Conservation (phyloP, 2,329 filamentous ascomycete genomes). For the Pleurostoma richardsiae region DNA sequence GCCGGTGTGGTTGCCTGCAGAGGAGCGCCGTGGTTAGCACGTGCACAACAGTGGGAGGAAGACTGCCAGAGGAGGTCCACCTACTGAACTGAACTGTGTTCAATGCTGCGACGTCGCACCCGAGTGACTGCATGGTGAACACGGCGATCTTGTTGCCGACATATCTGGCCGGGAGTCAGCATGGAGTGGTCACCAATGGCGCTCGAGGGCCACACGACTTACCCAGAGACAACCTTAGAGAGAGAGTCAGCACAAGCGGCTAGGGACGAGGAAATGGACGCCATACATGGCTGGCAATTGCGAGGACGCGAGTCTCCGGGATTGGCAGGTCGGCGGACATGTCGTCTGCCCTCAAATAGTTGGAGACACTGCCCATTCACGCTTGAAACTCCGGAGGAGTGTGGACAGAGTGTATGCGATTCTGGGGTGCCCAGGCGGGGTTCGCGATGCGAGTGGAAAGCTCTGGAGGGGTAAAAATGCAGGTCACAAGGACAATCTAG, state of each 20-base stretch:
- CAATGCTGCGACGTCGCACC: slow-evolving; percentile 87
- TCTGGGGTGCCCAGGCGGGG: no score
- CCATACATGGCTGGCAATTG: slow-evolving; percentile 91
- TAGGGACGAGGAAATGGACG: slow-evolving; percentile 1
- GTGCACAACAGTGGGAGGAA: neutral
- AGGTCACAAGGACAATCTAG: no score
- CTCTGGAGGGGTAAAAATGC: no score
- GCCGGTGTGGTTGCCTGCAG: slow-evolving; percentile 84
- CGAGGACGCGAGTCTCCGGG: slow-evolving; percentile 66
- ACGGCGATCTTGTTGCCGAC: slow-evolving; percentile 97
- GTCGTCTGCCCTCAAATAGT: neutral
- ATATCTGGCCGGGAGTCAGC: slow-evolving; percentile 54
- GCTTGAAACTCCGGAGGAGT: no score
- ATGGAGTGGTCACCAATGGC: neutral
- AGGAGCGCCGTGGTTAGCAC: neutral
- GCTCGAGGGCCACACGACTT: slow-evolving; percentile 9
- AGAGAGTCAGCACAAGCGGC: slow-evolving; percentile 14
- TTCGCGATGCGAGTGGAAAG: no score
- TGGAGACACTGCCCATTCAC: no score
- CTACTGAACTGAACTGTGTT: slow-evolving; percentile 98
- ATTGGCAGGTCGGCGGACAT: slow-evolving; percentile 38
- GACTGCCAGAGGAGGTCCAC: slow-evolving; percentile 21
- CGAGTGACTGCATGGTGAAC: slow-evolving; percentile 88
- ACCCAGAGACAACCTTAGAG: slow-evolving; percentile 38
- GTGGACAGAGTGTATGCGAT: no score